Conservation (phyloP, 2,329 filamentous ascomycete species). For the Penicillium psychrosexuale region DNA sequence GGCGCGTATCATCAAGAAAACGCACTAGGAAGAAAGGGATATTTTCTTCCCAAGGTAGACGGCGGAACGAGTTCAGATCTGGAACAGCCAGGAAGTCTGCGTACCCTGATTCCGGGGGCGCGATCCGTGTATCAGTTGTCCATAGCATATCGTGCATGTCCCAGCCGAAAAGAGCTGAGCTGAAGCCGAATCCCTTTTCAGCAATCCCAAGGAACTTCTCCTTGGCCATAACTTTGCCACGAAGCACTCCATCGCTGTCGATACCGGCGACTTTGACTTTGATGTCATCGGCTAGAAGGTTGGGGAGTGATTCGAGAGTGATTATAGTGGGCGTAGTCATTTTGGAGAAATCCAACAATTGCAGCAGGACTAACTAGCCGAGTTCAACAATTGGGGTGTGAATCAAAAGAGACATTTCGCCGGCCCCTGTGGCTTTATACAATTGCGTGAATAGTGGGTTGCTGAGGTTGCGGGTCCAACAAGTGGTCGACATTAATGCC, state of each 20-base stretch:
- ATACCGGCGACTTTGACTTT: conserved; percentile 83
- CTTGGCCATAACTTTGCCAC: conserved; percentile 87
- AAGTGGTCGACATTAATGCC: conserved; percentile 1
- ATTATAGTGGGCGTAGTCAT: conserved; percentile 16
- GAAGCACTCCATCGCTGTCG: conserved; percentile 80
- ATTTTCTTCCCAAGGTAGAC: conserved; percentile 86
- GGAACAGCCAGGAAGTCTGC: conserved; percentile 77
- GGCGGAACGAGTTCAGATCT: conserved; percentile 69
- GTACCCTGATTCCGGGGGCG: conserved; percentile 81
- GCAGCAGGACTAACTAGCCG: not conserved
- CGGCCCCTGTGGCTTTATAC: conserved; percentile 1
- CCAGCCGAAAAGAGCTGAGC: conserved; percentile 90
- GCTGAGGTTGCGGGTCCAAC: not conserved
- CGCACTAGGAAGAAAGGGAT: conserved; percentile 78
- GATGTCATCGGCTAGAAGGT: conserved; percentile 65
- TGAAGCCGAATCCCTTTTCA: conserved; percentile 79
- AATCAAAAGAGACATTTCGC: not conserved
- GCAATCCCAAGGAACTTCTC: conserved; percentile 84
- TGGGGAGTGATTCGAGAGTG: conserved; percentile 62
- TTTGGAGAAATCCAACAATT: not conserved
- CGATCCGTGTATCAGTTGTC: conserved; percentile 62
- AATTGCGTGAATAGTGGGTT: conserved; percentile 1
- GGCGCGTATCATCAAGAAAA: conserved; percentile 71
- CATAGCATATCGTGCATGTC: conserved; percentile 95
- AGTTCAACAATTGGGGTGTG: not conserved